Evolutionary conservation across 2,329 filamentous ascomycete genomes (phyloP), one percentile per base, ranked within the genome.

Genomic region (Xylaria sp.): DNA sequence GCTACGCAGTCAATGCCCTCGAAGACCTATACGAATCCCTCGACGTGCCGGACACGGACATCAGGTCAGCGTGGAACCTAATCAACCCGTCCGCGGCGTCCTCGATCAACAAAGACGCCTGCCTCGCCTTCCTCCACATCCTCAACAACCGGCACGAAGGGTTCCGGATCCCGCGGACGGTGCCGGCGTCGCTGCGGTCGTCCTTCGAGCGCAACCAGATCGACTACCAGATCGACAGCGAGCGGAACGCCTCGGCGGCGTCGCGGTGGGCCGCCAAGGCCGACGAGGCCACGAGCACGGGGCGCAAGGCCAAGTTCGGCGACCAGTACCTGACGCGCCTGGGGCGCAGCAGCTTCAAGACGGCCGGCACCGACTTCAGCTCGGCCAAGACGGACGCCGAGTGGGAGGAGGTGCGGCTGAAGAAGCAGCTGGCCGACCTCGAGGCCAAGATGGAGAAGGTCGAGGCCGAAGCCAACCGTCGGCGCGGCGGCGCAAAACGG

Each of bases 201-300:
- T 95, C 91, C 69, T 99, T 99, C 78, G 95, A 99, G 83, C 92
- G 94, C 78, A 97, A 97, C 79, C 90, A 97, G 80, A 98, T 99
- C 79, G 94, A 98, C 82, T 99, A 98, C 83, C 93, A 97, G 78
- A 80, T 98, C 69, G 94, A 97, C 80, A 91, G 92, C 76, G 88
- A 92, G 71, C 85, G 87, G 66, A 85, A 86, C 41, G 82, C 85
- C n/a, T 83, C 84, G 1, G 89, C 89, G 2, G 85, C 89, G 48
- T 92, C 92, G 70, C 90, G 91, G 76, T 97, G 94, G 92, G 94
- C 92, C 2, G 88, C 89, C 70, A 89, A 91, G 72, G 89, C 91
- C 57, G 92, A 94, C 78, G 93, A 97, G 61, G 88, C 88, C 73
- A 98, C 95, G 0, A 83, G 88, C 44, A 96, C 94, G 0, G 94